Conservation (phyloP, 2,329 filamentous ascomycete species). For the Hymenoscyphus scutula region DNA sequence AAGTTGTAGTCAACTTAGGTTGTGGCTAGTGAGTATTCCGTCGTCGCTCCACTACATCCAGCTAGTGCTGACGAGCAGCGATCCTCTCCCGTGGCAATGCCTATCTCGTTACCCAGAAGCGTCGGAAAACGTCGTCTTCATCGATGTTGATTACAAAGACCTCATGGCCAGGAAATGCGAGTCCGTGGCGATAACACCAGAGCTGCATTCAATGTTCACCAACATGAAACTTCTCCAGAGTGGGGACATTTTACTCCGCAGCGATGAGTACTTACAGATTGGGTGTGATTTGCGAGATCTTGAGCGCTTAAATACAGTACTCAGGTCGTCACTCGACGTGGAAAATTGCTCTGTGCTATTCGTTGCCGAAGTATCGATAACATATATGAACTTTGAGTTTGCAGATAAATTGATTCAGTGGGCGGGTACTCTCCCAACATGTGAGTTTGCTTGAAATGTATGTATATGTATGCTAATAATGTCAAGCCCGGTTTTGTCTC, state of each 20-base stretch:
- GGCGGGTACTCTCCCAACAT: slow-evolving; percentile 68
- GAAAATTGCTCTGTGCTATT: slow-evolving; percentile 67
- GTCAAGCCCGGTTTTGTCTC: slow-evolving; percentile 73
- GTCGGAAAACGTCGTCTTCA: slow-evolving; percentile 62
- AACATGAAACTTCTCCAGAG: slow-evolving; percentile 43
- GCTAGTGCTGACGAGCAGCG: slow-evolving; percentile 49
- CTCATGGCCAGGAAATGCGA: slow-evolving; percentile 72
- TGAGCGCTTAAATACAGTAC: slow-evolving; percentile 53
- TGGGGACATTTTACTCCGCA: slow-evolving; percentile 56
- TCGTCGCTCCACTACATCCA: slow-evolving; percentile 4
- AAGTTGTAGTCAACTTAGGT: slow-evolving; percentile 79
- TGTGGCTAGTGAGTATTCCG: slow-evolving; percentile 75
- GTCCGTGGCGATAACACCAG: slow-evolving; percentile 61
- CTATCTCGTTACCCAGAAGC: slow-evolving; percentile 62
- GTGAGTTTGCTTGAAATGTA: slow-evolving; percentile 45
- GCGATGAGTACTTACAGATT: slow-evolving; percentile 71
- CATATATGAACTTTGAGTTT: slow-evolving; percentile 76
- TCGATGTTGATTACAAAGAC: slow-evolving; percentile 84
- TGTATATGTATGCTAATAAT: slow-evolving; percentile 21
- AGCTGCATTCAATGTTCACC: slow-evolving; percentile 53
- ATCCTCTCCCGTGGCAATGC: slow-evolving; percentile 83
- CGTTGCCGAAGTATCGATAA: slow-evolving; percentile 85
- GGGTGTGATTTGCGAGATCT: slow-evolving; percentile 78
- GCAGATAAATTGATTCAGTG: slow-evolving; percentile 75
- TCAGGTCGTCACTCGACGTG: slow-evolving; percentile 58